A percentile compares a stretch with the other conserved stretches of the same genome.
phyloP scores from a whole-genome alignment of 2,329 filamentous ascomycete genomes.

The Didymellaceae sp. region DNA sequence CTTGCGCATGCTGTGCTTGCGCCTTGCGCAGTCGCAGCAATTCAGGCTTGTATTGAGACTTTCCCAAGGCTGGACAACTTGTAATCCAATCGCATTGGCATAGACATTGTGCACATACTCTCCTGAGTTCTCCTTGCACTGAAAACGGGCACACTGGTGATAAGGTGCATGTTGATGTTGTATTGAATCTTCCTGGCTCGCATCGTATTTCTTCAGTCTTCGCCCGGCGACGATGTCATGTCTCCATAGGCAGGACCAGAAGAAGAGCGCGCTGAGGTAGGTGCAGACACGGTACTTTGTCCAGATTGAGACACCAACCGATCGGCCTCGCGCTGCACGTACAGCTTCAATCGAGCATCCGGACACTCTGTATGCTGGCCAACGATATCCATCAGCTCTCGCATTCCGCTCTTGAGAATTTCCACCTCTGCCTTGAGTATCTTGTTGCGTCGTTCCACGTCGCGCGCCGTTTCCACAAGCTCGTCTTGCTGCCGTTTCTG shows the following conservation, averaged over 20 bases:
- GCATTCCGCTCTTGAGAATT: constrained; percentile 30
- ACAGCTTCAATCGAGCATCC: constrained; percentile 31
- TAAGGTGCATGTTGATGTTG: too few species aligned
- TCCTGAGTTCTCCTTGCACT: too few species aligned
- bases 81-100: too few species aligned
- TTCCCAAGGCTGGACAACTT: too few species aligned
- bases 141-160: too few species aligned
- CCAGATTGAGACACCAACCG: constrained; percentile 18
- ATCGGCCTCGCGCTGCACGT: constrained; percentile 38
- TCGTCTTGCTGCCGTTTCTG: constrained; percentile 62
- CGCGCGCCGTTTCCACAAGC: constrained; percentile 54
- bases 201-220: background rate
- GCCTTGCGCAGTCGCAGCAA: too few species aligned
- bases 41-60: too few species aligned
- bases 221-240: background rate
- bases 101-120: too few species aligned
- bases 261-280: background rate
- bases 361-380: constrained; percentile 34
- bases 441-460: constrained; percentile 38
- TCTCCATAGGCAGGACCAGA: background rate
- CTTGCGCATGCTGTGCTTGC: too few species aligned
- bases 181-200: too few species aligned
- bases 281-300: background rate
- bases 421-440: constrained; percentile 38
- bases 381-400: constrained; percentile 33